Percentiles rank a stretch among this genome's conserved stretches.
These are phyloP conservation scores for Alternaria gansuensis DNA, from an alignment of 2,329 filamentous ascomycete genomes.

Conservation along the genomic window DNA sequence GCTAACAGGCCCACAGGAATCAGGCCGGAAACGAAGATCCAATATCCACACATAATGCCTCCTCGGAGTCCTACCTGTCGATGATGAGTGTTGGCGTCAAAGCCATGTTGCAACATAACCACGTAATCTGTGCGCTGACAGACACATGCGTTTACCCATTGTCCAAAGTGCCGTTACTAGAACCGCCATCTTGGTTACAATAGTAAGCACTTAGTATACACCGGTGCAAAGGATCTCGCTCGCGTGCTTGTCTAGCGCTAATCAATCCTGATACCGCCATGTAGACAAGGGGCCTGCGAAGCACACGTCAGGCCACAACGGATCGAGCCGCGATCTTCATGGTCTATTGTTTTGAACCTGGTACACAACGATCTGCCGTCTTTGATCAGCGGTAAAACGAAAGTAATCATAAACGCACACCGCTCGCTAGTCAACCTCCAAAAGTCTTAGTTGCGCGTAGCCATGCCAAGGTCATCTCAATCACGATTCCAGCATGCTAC, in stretches of 20 bases:
- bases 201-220: not conserved
- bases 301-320: constrained; percentile 13
- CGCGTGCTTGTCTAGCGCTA: constrained; percentile 6
- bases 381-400: not conserved
- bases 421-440: not conserved
- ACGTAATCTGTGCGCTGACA: constrained; percentile 13
- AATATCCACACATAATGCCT: constrained; percentile 6
- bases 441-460: not conserved
- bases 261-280: constrained; percentile 13
- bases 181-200: not conserved
- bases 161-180: constrained; percentile 3
- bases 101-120: not conserved
- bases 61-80: constrained; percentile 6
- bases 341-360: not conserved
- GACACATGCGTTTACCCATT: constrained; percentile 8
- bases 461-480: not conserved
- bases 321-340: constrained; percentile 22
- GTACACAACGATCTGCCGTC: not conserved
- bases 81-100: constrained; percentile 13
- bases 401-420: constrained; percentile 3
- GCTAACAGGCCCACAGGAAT: constrained; percentile 1
- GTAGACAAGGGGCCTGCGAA: not conserved
- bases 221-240: constrained; percentile 4
- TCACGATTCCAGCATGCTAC: too few species aligned
- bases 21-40: not conserved